Percentiles rank a stretch among this genome's conserved stretches.
phyloP scores from a whole-genome alignment of 306 rosid genomes.

The Quercus glauca region DNA sequence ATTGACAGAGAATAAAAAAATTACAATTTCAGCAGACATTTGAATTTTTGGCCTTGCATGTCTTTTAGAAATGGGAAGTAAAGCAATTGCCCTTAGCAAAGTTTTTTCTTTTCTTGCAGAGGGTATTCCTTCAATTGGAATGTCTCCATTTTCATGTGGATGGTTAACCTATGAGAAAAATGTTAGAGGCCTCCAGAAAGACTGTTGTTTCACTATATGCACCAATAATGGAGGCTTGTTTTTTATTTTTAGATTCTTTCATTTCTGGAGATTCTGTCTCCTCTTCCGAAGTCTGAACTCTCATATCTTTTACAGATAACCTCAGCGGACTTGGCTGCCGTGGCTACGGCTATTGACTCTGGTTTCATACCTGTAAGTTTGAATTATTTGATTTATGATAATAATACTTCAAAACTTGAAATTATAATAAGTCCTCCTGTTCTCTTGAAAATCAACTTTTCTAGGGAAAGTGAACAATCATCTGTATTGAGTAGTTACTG shows the following conservation, averaged over 20 bases:
- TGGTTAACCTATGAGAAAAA: conserved; percentile 69
- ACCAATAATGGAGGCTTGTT: neutral
- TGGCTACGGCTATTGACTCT: conserved; percentile 65
- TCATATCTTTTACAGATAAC: conserved; percentile 49
- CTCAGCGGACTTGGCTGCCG: conserved; percentile 62
- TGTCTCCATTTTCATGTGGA: conserved; percentile 95
- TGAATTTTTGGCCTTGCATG: neutral
- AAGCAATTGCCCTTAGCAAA: conserved; percentile 8
- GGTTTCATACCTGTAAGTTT: conserved; percentile 85
- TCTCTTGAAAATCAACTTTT: neutral
- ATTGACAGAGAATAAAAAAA: neutral
- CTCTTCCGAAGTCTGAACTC: conserved; percentile 19
- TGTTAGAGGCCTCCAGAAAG: conserved; percentile 39
- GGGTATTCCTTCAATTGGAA: conserved; percentile 89
- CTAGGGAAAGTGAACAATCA: neutral
- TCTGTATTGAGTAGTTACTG: neutral
- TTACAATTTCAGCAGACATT: neutral
- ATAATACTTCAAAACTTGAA: conserved; percentile 14
- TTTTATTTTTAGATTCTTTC: neutral
- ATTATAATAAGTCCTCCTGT: neutral
- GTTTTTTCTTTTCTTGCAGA: conserved; percentile 45
- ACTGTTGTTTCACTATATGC: conserved; percentile 11
- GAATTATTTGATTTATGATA: conserved; percentile 10
- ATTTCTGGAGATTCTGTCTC: conserved; percentile 10
- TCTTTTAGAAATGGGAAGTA: conserved; percentile 3